Conservation (phyloP, 768 basidiomycete species). For the Termitomyces heimii region DNA sequence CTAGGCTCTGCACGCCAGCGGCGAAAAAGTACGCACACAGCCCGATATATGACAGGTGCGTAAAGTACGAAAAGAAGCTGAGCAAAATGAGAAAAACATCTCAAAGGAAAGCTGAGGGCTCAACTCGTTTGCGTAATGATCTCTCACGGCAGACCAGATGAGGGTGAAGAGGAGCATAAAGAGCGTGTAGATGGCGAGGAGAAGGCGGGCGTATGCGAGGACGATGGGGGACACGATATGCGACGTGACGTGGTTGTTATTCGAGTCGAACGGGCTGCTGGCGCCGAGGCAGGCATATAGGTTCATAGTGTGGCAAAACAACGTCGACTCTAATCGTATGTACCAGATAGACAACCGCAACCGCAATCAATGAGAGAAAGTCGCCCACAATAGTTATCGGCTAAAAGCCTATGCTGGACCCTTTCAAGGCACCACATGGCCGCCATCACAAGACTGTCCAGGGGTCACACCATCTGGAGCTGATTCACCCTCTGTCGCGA, state of each 20-base stretch:
- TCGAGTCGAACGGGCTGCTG: background rate
- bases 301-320: no score
- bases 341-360: no score
- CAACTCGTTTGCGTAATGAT: constrained; percentile 25
- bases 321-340: no score
- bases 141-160: constrained; percentile 24
- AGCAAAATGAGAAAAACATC: background rate
- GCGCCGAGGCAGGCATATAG: background rate
- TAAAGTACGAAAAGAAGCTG: constrained; percentile 24
- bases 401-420: no score
- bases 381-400: no score
- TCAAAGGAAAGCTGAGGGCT: background rate
- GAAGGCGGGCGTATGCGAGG: constrained; percentile 39
- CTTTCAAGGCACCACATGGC: no score
- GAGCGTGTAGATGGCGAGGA: constrained; percentile 47
- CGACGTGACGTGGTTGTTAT: background rate
- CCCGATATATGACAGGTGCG: constrained; percentile 60
- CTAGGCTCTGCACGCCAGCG: constrained; percentile 44
- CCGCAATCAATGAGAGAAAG: no score
- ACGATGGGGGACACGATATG: background rate
- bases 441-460: no score
- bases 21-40: constrained; percentile 59
- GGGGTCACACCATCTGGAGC: no score
- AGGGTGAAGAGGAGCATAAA: constrained; percentile 32
- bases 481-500: no score